Evolutionary conservation across 306 rosid genomes (phyloP), one percentile per base, ranked within the genome.

Genomic region (Casuarina cunninghamiana): DNA sequence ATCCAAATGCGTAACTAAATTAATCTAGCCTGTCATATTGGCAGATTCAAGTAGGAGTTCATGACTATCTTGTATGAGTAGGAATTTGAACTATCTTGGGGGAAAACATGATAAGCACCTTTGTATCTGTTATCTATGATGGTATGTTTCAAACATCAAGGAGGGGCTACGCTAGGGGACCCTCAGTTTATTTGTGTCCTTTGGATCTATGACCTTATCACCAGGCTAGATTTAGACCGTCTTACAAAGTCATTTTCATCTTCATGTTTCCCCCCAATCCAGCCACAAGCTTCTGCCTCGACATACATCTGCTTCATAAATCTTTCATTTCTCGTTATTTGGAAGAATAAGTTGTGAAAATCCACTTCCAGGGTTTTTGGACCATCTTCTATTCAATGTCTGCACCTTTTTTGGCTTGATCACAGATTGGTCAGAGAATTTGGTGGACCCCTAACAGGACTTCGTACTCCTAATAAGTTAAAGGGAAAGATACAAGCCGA

Each of bases 401-500:
- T 38, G 38, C 19, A 63, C 37, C 13, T 5, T 21, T 21, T 63
- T 39, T 62, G 21, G 43, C 15, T 60, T 10, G 13, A 32, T 60
- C 43, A 32, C 42, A 60, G 42, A 32, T 32, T 60, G 5, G n/a
- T 5, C n/a, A 15, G 45, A 63, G 45, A 2, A 2, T 32, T 5
- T 37, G 38, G 44, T 63, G 44, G 69, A 63, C 69, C 45, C 69
- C 45, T 63, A 15, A 63, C 45, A 11, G 45, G 69, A 58, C 69
- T 38, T 62, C 45, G 45, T 62, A 62, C 5, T 62, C 4, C 12
- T 37, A 41, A 66, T 66, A 66, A 10, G 7, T 8, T 66, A 66
- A 42, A 57, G 49, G 15, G 17, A 66, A 66, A 66, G 3, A 2
- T n/a, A 66, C 42, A 42, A 6, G 45, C 21, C 49, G 17, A 66